Conservation (phyloP, 139 green algal species). For the Chlamydomonas applanata region DNA sequence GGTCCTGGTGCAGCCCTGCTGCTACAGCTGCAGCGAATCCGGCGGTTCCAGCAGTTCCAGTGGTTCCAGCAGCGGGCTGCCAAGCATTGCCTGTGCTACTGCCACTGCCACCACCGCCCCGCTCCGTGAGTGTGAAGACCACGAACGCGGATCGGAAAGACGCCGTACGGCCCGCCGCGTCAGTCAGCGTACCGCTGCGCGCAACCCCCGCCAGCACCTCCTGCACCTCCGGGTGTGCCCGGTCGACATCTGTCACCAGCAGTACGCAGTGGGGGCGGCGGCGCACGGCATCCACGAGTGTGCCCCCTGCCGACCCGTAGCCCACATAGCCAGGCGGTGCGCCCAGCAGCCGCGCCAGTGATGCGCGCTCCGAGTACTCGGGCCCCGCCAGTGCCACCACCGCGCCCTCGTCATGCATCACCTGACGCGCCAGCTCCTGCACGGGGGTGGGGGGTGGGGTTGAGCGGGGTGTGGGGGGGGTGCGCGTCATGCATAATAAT, state of each 20-base stretch:
- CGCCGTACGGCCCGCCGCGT: constrained; percentile 33
- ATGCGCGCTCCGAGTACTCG: constrained; percentile 71
- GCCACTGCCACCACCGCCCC: no score
- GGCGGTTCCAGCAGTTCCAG: neutral
- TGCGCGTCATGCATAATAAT: no score
- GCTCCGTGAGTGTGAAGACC: constrained; percentile 28
- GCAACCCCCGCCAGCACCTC: constrained; percentile 29
- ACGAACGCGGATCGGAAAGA: constrained; percentile 34
- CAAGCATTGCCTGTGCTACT: no score
- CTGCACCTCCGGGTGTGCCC: constrained; percentile 42
- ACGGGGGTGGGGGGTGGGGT: neutral
- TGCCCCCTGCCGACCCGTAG: constrained; percentile 24
- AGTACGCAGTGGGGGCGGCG: constrained; percentile 38
- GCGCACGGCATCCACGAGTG: constrained; percentile 43
- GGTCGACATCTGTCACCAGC: constrained; percentile 40
- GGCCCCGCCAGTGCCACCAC: constrained; percentile 3
- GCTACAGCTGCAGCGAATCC: constrained; percentile 1
- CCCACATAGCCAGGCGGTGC: constrained; percentile 64
- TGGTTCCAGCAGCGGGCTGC: neutral
- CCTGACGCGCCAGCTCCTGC: constrained; percentile 4
- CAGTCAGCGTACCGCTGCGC: constrained; percentile 30
- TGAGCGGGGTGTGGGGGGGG: no score
- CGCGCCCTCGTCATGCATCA: neutral
- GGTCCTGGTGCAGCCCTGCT: neutral
- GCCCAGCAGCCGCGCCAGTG: constrained; percentile 74